Base-by-base conservation (phyloP, 2,329 filamentous ascomycete species). In the Mollisiaceae sp. region DNA sequence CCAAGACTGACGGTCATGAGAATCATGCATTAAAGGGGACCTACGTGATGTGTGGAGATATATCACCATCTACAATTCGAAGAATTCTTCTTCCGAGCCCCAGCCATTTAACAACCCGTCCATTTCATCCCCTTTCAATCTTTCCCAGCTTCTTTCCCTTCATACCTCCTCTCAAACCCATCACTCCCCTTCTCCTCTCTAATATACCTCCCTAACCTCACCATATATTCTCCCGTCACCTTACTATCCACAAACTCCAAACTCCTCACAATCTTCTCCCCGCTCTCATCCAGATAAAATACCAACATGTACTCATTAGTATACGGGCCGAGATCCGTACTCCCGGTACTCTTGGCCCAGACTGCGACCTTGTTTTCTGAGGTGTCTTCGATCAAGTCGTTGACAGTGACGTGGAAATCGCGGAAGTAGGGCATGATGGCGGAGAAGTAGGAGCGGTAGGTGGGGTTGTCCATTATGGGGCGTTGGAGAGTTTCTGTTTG, bases 161-260 rank as follows among this genome's bases (percentile, higher is more conserved):
- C 22, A 54, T 54, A 54, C 22, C 50, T 54, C 24, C 22, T 54
- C 22, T 54, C 24, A 54, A 54, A 54, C 24, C 50, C 50, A 54
- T 54, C 50, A 54, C 50, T 54, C 50, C 50, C 50, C 50, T 54
- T 54, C 50, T 54, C 32, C 50, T 54, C 50, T 36, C 52, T 43
- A 22, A 41, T 56, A 52, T 45, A 62, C 18, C 12, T 35, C 60
- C 47, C 60, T 11, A 62, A 22, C n/a, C 32, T 20, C 24, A 43
- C 50, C 47, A 43, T 56, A 62, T 52, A 54, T 12, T 9, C 22
- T 4, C 5, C n/a, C 50, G 50, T 62, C n/a, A 32, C 22, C 35
- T 8, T 43, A 38, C 35, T 41, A 62, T 62, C 60, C 47, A 62
- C 60, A 62, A 56, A 62, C 60, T 62, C 60, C 35, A 62, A 45